A percentile compares a stretch with the other conserved stretches of the same genome.
Evolutionary conservation across 2,329 filamentous ascomycete species (phyloP).

Genomic region (Acephala macrosclerotiorum): DNA sequence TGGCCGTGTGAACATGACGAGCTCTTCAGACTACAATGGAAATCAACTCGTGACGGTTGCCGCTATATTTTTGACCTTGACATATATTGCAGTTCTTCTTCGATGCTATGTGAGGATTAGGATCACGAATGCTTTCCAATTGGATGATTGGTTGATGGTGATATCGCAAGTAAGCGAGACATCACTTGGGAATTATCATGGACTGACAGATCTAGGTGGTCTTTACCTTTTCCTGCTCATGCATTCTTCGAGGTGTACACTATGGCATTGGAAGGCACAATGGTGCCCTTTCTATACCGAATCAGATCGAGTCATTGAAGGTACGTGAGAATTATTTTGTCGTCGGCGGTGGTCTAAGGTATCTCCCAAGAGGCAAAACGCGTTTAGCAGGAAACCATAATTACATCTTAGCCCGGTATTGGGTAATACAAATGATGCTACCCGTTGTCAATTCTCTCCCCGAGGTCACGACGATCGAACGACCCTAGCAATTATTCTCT

Average conservation of each 20-base stretch:
- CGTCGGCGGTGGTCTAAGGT: too few species aligned
- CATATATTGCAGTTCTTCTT: conserved; percentile 26
- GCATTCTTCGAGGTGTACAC: conserved; percentile 26
- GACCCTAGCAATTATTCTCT: too few species aligned
- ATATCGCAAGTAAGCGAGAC: conserved; percentile 24
- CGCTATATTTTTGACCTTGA: conserved; percentile 23
- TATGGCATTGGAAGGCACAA: conserved; percentile 35
- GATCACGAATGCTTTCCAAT: conserved; percentile 28
- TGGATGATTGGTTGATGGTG: conserved; percentile 34
- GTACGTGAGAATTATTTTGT: too few species aligned
- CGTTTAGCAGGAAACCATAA: too few species aligned
- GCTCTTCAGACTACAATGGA: conserved; percentile 11
- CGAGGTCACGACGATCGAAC: too few species aligned
- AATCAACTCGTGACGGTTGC: conserved; percentile 42
- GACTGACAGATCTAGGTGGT: conserved; percentile 53
- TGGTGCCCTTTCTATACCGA: conserved; percentile 1
- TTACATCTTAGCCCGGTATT: too few species aligned
- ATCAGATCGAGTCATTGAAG: conserved; percentile 28
- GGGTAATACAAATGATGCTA: too few species aligned
- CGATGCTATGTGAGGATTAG: conserved; percentile 28
- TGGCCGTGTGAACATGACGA: conserved; percentile 4
- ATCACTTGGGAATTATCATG: conserved; percentile 41
- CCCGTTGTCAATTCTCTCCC: too few species aligned
- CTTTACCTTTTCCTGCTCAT: conserved; percentile 29
- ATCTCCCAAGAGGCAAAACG: too few species aligned